phyloP scores from a whole-genome alignment of 768 basidiomycete species.

The Boletales sp. region DNA sequence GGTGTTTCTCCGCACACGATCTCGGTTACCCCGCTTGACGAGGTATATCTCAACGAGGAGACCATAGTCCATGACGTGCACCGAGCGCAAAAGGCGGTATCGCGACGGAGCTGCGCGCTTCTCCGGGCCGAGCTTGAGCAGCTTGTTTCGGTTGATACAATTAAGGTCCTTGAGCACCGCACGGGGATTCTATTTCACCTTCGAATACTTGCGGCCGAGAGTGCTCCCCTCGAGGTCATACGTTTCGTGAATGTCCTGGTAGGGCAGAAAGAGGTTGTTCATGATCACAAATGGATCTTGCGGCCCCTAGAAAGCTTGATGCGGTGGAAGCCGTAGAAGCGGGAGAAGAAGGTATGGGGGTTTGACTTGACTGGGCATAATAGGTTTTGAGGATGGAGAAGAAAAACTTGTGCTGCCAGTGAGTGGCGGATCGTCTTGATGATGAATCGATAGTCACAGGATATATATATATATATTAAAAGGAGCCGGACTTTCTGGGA shows the following conservation, averaged over 20 bases:
- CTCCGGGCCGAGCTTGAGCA: slow-evolving; percentile 91
- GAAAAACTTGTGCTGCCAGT: no score
- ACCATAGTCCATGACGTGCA: slow-evolving; percentile 96
- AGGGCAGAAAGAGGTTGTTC: slow-evolving; percentile 98
- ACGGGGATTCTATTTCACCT: slow-evolving; percentile 64
- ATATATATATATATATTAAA: no score
- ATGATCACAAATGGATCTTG: slow-evolving; percentile 72
- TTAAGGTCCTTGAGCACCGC: slow-evolving; percentile 96
- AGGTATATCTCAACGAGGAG: slow-evolving; percentile 86
- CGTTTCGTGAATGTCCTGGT: slow-evolving; percentile 91
- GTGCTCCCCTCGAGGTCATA: no score
- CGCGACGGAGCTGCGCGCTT: slow-evolving; percentile 77
- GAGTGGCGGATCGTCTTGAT: no score
- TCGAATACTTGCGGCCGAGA: no score
- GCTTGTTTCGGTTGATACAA: slow-evolving; percentile 81
- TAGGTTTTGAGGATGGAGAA: no score
- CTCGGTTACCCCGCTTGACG: slow-evolving; percentile 84
- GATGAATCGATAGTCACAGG: no score
- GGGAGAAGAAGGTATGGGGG: slow-evolving; percentile 88
- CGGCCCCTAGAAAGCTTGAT: slow-evolving; percentile 78
- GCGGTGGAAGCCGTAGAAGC: slow-evolving; percentile 96
- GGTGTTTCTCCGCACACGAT: no score
- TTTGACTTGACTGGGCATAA: slow-evolving; percentile 70
- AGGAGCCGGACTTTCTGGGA: no score
- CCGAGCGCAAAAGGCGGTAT: slow-evolving; percentile 79